Evolutionary conservation across 495 filamentous ascomycete genomes (phyloP).

Genomic region (Penicillium bovifimosum): DNA sequence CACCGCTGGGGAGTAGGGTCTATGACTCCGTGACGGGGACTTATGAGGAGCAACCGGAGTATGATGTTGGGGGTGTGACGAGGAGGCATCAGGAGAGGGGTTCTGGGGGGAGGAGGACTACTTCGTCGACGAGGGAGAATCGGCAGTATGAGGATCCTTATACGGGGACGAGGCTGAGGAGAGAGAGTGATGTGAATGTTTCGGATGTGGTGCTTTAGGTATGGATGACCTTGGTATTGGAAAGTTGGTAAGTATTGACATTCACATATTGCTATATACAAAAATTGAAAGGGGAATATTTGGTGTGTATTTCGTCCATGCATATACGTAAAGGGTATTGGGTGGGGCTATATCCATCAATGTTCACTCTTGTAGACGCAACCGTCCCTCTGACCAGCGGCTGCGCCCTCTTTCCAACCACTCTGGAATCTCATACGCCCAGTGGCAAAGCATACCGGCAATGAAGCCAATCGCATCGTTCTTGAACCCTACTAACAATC

Average conservation of each 20-base stretch:
- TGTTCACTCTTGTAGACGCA: slow-evolving; percentile 18
- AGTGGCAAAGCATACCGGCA: slow-evolving; percentile 71
- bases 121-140: slow-evolving; percentile 6
- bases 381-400: slow-evolving; percentile 31
- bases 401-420: slow-evolving; percentile 22
- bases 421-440: slow-evolving; percentile 39
- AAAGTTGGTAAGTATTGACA: background rate
- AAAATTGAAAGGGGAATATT: background rate
- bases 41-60: slow-evolving; percentile 14
- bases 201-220: background rate
- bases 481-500: slow-evolving; percentile 73
- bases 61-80: slow-evolving; percentile 6
- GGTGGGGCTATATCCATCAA: background rate
- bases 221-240: too few species aligned
- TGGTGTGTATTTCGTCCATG: background rate
- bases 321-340: background rate
- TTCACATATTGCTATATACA: background rate
- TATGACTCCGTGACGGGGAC: slow-evolving; percentile 11
- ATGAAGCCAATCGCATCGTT: slow-evolving; percentile 86
- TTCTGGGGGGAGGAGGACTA: slow-evolving; percentile 1
- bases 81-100: slow-evolving; percentile 12
- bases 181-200: slow-evolving; percentile 19
- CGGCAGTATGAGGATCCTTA: slow-evolving; percentile 19
- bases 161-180: slow-evolving; percentile 13
- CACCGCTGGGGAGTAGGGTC: slow-evolving; percentile 8